Percentiles rank a stretch among this genome's conserved stretches.
Evolutionary conservation across 129 eudicot species (phyloP).

Genomic region (Artemisia tridentata): DNA sequence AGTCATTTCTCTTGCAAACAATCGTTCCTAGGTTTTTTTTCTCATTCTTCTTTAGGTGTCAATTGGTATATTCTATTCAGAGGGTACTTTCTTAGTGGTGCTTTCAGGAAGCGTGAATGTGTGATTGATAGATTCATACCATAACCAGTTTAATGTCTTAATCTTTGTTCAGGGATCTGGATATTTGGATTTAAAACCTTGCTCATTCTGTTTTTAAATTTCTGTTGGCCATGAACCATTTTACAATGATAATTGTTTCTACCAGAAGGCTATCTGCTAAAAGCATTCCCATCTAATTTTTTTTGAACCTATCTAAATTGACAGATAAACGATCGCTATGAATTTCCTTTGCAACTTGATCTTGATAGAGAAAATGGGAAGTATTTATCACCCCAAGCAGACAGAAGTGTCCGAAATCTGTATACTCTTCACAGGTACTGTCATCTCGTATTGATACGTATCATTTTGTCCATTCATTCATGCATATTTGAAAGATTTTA

Average conservation of each 20-base stretch:
- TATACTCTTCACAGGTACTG: conserved; percentile 90
- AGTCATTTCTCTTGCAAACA: background rate
- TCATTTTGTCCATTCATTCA: no score
- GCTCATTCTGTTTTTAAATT: background rate
- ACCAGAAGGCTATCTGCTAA: conserved; percentile 18
- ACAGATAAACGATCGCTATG: conserved; percentile 98
- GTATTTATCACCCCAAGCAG: conserved; percentile 91
- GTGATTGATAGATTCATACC: background rate
- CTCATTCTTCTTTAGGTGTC: background rate
- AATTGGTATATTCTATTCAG: background rate
- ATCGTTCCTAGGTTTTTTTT: background rate
- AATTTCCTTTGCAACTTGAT: conserved; percentile 92
- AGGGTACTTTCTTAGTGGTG: background rate
- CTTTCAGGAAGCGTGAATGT: background rate
- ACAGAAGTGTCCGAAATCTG: conserved; percentile 84
- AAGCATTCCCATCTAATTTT: background rate
- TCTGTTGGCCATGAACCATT: conserved; percentile 10
- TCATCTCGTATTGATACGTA: no score
- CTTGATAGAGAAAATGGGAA: conserved; percentile 90
- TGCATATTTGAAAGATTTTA: background rate
- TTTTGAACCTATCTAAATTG: conserved; percentile 8
- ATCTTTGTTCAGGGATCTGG: background rate
- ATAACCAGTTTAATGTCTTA: background rate
- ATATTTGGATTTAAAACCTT: background rate
- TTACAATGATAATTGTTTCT: background rate